Conservation (phyloP, 1,284 basidiomycete genomes). For the Ceratobasidium sp. region DNA sequence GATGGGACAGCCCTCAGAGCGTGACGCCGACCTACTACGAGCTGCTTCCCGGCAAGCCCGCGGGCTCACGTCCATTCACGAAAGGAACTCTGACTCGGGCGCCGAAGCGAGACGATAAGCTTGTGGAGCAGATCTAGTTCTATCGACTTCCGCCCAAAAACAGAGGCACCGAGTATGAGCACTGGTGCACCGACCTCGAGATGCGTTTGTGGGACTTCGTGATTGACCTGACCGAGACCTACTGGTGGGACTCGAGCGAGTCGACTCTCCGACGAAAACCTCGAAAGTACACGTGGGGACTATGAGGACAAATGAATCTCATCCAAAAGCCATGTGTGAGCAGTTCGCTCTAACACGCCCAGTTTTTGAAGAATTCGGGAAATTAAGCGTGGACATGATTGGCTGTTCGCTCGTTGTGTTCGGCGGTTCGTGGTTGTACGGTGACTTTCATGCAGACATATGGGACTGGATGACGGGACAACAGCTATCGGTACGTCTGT, state of each 20-base stretch:
- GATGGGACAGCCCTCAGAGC: not conserved
- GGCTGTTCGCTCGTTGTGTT: not conserved
- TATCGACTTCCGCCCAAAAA: conserved; percentile 2
- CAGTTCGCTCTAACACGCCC: too few relatives aligned
- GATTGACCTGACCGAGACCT: not conserved
- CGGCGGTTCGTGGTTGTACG: too few relatives aligned
- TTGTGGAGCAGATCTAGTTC: not conserved
- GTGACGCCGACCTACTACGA: not conserved
- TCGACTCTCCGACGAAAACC: too few relatives aligned
- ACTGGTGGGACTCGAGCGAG: not conserved
- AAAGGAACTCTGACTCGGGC: not conserved
- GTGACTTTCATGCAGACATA: too few relatives aligned
- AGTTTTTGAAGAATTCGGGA: too few relatives aligned
- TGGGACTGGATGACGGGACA: conserved; percentile 1
- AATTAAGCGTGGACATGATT: too few relatives aligned
- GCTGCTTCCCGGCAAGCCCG: not conserved
- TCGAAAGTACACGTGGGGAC: not conserved
- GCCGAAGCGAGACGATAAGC: not conserved
- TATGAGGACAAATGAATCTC: not conserved
- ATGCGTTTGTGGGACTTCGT: not conserved
- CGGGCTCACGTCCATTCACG: too few relatives aligned
- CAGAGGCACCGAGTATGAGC: not conserved
- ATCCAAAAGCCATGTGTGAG: not conserved
- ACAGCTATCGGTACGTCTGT: not conserved
- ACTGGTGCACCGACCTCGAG: not conserved